Evolutionary conservation across 371 early-diverging fungal species (phyloP), one percentile per base, ranked within the genome.

Genomic region (Blastocladiella emersonii): DNA sequence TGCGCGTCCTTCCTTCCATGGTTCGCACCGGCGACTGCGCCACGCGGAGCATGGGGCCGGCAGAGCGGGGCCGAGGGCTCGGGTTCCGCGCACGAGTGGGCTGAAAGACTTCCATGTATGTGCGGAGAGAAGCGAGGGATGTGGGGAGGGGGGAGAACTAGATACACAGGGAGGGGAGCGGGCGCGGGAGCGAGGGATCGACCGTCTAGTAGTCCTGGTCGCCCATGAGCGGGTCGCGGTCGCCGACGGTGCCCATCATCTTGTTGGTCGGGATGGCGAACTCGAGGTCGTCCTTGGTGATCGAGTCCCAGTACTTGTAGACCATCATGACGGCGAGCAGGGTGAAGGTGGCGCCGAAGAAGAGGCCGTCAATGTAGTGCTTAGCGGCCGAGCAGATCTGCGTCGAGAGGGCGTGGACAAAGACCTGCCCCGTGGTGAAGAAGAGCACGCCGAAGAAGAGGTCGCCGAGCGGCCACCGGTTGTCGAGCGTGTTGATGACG

Each of bases 261-360:
- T 59, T 59, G 35, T 59, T 59, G 10, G 59, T 59, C 44, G 59
- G 59, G 27, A 97, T 95, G 32, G 87, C 85, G 73, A 95, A 97
- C 78, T 97, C 98, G 37, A 95, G 76, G 71, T 95, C 98, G 71
- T 97, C 98, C 76, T 94, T 94, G 44, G 98, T 95, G 69, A 97
- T 95, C 25, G 88, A 88, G 72, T 97, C 96, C 98, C 98, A 97
- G 79, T 91, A 97, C 77, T 97, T 97, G 83, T 95, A 97, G 13
- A 95, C 90, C 95, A 97, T 96, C 98, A 97, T 95, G 55, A 97
- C 93, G 34, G 88, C 85, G 65, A 97, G 73, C 62, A 97, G 75
- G n/a, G 88, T 90, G 68, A 86, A 90, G 49, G 92, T 89, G 21
- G 87, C 82, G 45, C 92, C 91, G 79, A 95, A 93, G 84, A 97